Conservation (phyloP, 2,329 filamentous ascomycete species). For the Knufia petricola region DNA sequence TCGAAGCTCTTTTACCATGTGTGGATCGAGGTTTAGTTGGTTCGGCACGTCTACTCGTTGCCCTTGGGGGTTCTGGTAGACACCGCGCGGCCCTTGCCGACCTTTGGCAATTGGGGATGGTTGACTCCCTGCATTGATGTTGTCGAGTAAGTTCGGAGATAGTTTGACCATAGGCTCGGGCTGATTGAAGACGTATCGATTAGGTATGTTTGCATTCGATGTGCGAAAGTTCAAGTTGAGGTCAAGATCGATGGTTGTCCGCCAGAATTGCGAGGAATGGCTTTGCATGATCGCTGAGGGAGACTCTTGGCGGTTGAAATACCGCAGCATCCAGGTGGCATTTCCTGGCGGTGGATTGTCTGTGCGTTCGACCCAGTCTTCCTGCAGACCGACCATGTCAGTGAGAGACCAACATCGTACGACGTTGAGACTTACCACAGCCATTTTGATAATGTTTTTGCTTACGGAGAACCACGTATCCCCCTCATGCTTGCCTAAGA, state of each 20-base stretch:
- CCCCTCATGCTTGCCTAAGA: not conserved
- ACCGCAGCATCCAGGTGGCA: constrained; percentile 3
- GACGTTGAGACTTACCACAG: constrained; percentile 1
- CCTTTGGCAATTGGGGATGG: not conserved
- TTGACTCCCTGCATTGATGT: no score
- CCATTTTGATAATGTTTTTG: constrained; percentile 5
- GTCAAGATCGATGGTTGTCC: not conserved
- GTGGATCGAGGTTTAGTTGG: not conserved
- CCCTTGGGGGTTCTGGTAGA: not conserved
- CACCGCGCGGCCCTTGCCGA: not conserved
- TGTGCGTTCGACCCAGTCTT: constrained; percentile 4
- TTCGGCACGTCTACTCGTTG: not conserved
- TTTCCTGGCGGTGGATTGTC: constrained; percentile 4
- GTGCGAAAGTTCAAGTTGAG: not conserved
- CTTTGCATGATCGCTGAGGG: not conserved
- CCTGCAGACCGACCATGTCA: not conserved
- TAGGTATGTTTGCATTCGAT: no score
- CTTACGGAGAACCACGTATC: constrained; percentile 2
- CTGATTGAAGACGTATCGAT: no score
- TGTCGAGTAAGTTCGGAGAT: no score
- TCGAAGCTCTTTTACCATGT: not conserved
- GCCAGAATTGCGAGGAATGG: not conserved
- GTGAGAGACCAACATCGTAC: not conserved
- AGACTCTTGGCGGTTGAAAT: not conserved
- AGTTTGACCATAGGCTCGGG: no score